Evolutionary conservation across 1,284 basidiomycete genomes (phyloP).

Genomic region (Xerocomus cyaneibrunnescens): DNA sequence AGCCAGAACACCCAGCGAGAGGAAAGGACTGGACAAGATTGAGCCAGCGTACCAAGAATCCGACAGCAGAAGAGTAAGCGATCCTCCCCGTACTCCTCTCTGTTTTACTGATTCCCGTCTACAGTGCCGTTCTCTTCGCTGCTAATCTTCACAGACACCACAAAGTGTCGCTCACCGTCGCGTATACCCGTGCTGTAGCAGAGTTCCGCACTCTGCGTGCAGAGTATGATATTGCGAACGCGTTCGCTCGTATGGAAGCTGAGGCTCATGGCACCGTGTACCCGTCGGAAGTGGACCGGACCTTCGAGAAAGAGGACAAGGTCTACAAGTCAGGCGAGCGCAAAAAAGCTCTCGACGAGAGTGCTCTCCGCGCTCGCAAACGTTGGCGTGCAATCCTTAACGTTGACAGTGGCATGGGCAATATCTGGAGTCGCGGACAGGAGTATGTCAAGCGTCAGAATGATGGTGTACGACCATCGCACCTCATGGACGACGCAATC

Average conservation of each 20-base stretch:
- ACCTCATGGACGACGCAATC: constrained; percentile 34
- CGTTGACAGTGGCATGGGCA: constrained; percentile 39
- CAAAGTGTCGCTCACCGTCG: constrained; percentile 67
- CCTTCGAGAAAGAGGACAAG: constrained; percentile 61
- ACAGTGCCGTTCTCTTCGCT: constrained; percentile 79
- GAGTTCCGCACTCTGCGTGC: constrained; percentile 88
- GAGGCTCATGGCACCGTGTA: constrained; percentile 75
- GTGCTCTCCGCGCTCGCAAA: constrained; percentile 63
- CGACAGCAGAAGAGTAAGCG: constrained; percentile 86
- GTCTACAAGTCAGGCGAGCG: constrained; percentile 59
- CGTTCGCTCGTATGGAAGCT: constrained; percentile 81
- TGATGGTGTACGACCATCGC: constrained; percentile 63
- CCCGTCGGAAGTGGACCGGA: constrained; percentile 58
- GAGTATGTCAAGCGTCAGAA: constrained; percentile 71
- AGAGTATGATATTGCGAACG: constrained; percentile 77
- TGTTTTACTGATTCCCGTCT: constrained; percentile 13
- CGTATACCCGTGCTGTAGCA: constrained; percentile 77
- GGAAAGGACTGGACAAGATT: constrained; percentile 74
- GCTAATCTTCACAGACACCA: constrained; percentile 75
- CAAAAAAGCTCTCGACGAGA: constrained; percentile 54
- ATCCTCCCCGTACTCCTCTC: constrained; percentile 16
- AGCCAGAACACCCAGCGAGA: constrained; percentile 53
- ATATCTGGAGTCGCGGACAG: constrained; percentile 64
- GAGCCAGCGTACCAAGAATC: constrained; percentile 79
- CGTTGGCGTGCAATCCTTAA: constrained; percentile 71